These are phyloP conservation scores for Pseudogymnoascus sp. DNA, from an alignment of 2,329 filamentous ascomycete species.

Conservation along the genomic window DNA sequence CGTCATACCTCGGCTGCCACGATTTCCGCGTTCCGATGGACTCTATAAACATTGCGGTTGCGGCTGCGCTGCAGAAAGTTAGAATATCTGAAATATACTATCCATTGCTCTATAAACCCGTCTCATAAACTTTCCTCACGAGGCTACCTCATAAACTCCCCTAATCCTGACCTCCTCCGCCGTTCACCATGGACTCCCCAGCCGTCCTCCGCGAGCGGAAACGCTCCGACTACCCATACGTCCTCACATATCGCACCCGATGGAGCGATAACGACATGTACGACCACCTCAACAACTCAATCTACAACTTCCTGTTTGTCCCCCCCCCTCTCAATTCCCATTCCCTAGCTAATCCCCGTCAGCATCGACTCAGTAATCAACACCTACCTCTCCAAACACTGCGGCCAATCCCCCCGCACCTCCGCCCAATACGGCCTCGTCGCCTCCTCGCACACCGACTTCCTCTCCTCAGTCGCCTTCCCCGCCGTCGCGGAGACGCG, in stretches of 20 bases:
- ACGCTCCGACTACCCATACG: slow-evolving; percentile 66
- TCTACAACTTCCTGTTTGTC: slow-evolving; percentile 68
- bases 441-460: slow-evolving; percentile 78
- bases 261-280: slow-evolving; percentile 45
- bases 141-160: neutral
- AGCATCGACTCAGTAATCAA: slow-evolving; percentile 88
- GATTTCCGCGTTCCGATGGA: neutral
- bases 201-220: neutral
- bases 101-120: neutral
- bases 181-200: neutral
- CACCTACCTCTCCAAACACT: slow-evolving; percentile 73
- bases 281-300: slow-evolving; percentile 81
- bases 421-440: slow-evolving; percentile 73
- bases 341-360: slow-evolving; percentile 14
- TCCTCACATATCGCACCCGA: slow-evolving; percentile 75
- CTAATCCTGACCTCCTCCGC: neutral
- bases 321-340: slow-evolving; percentile 3
- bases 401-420: slow-evolving; percentile 60
- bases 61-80: neutral
- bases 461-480: slow-evolving; percentile 72
- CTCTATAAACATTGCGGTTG: neutral
- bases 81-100: slow-evolving; percentile 3
- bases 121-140: neutral
- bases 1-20: neutral
- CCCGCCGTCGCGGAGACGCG: slow-evolving; percentile 75